Base-by-base conservation (phyloP, 768 basidiomycete genomes). In the Tylopilus sp. region DNA sequence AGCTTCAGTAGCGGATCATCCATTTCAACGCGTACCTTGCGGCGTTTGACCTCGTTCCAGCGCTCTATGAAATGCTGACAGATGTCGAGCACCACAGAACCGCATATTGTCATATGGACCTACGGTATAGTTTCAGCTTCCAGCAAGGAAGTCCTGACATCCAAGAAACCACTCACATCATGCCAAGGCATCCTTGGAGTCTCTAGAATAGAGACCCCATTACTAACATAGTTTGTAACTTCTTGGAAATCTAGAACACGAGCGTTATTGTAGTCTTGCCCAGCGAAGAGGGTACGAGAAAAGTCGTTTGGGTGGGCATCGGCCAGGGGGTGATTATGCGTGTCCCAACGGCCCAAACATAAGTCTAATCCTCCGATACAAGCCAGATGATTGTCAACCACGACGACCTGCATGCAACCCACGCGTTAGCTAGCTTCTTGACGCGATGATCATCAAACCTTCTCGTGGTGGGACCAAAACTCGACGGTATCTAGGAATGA, bases 321-420 rank as follows among this genome's bases (percentile, higher is more conserved):
- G 4, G 94, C 88, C 34, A 98, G 79, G 1, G 94, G 94, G 67
- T 93, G 89, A 36, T 75, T 87, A 64, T 91, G 84, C 0, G 89
- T 92, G 71, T 98, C 97, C 95, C 96, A 99, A 19, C 97, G 87
- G 12, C 97, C 97, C 61, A 94, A 97, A 74, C 93, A 98, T 17
- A 97, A 77, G 68, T 99, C 97, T 25, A 99, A 82, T 12, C 97
- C 97, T 22, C 97, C 97, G 49, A 97, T 85, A 59, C 87, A 89
- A 3, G 90, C 92, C 46, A 75, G 78, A 62, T 88, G 84, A 63
- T 93, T 91, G 66, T 97, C 94, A 8, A 96, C 85, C 24, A 92
- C 81, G 21, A 94, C 89, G 41, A 92, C 82, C 74, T 74, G 46
- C 24, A 29, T 38, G 29, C 16, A 28, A 44, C 31, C 21, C 51